Evolutionary conservation across 2,329 filamentous ascomycete genomes (phyloP), one percentile per base, ranked within the genome.

Genomic region (Paramyrothecium roridum): DNA sequence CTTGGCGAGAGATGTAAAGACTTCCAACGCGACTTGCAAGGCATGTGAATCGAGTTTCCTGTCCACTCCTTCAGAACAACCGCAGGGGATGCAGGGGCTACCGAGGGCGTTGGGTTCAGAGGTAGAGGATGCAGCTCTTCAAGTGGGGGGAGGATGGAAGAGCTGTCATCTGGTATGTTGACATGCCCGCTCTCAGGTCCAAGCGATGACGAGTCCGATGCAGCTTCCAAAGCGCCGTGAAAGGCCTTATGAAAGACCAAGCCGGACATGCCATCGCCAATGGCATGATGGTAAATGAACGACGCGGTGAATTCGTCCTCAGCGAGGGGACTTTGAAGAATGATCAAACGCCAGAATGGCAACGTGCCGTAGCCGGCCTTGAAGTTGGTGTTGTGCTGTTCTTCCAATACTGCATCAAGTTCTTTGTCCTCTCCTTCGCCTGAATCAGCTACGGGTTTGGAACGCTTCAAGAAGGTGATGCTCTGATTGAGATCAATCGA

Each of bases 221-320:
- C 10, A 1, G 21, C 20, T 45, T 52, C 57, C 13, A 80, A 57
- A 4, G 72, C 73, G 6, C 62, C 58, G 4, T 73, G 67, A 40
- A 81, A 76, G 0, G 69, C 65, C 10, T 66, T 61, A 54, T 80
- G 78, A 56, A 80, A 80, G 0, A 73, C 67, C 26, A 76, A 69
- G 0, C 73, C 76, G 0, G 76, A 77, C 10, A 63, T 64, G 2
- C 78, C 77, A 59, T 81, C 78, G 3, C 72, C 73, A 51, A 80
- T 66, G 2, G 72, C 74, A 64, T 80, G 78, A 54, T 81, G 78
- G 57, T 70, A 79, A 11, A 79, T 65, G 63, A 78, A 80, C 2
- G 63, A 64, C 2, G 71, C 74, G 1, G 74, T 76, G 56, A 81
- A 79, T 2, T 56, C 59, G 3, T 54, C 60, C 2, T 59, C 19